Base-by-base conservation (phyloP, 2,329 filamentous ascomycete genomes). In the Colletotrichum tropicale region DNA sequence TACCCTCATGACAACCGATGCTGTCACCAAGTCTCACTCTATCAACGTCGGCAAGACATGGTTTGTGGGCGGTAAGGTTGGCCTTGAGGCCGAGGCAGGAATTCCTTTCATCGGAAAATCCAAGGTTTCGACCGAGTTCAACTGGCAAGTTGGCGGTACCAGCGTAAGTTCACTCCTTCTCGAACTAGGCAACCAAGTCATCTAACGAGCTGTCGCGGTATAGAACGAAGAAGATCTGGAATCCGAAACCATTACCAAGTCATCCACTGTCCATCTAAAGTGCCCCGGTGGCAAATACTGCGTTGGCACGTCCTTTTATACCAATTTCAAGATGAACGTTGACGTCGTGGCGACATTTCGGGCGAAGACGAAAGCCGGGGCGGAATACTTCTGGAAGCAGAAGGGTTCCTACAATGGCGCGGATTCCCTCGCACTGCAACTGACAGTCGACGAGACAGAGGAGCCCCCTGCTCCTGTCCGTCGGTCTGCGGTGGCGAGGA, bases 211-310 rank as follows among this genome's bases (percentile, higher is more conserved):
- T 13, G n/a, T 21, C 6, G 43, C n/a, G n/a, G 7, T 2, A 6
- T 52, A 52, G 43, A 52, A 12, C 6, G 43, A 52, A 52, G 43
- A 52, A 13, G 43, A 52, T 8, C n/a, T 52, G n/a, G 43, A 52
- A 52, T 52, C 43, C 4, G 43, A 52, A 24, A 52, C 43, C 43
- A 21, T 52, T 0, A 52, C 43, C n/a, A 52, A 52, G n/a, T 52
- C 43, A 21, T 52, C 43, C 4, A 52, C 43, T 8, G 43, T 52
- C 6, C 43, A 52, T 3, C 43, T 77, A 8, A 74, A 56, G 34
- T 77, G 75, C 34, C 72, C 75, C 5, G 72, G 68, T 5, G 55
- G 72, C 12, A 77, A 77, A n/a, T 77, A 75, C 36, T 77, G 75
- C 18, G 67, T 74, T 8, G 75, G 72, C 16, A 61, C 66, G 1